phyloP scores from a whole-genome alignment of 257 asterid genomes.

The Fraxinus cuspidata region DNA sequence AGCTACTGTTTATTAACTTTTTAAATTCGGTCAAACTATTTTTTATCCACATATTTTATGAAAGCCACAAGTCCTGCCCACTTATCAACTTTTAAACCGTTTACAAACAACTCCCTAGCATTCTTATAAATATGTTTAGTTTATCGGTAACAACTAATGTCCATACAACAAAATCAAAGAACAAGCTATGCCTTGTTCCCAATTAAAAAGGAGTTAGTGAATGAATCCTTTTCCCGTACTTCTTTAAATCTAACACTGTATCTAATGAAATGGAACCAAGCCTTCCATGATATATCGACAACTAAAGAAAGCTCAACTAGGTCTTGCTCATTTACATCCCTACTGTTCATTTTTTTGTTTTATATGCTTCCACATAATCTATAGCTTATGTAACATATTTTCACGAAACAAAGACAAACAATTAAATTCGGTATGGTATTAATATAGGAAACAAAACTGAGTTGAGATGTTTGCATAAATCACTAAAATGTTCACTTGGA shows the following conservation, averaged over 20 bases:
- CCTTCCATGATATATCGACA: background rate
- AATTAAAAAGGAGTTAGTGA: background rate
- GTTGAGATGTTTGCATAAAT: background rate
- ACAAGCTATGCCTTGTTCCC: background rate
- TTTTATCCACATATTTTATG: too few relatives aligned
- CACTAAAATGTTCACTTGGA: background rate
- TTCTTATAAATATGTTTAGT: too few relatives aligned
- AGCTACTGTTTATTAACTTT: too few relatives aligned
- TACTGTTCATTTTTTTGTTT: background rate
- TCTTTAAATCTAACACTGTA: background rate
- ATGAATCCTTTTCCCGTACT: background rate
- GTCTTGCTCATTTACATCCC: background rate
- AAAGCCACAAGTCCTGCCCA: too few relatives aligned
- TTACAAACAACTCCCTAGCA: too few relatives aligned
- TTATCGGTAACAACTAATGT: background rate
- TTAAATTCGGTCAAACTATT: too few relatives aligned
- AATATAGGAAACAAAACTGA: background rate
- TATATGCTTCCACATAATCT: background rate
- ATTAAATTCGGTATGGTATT: background rate
- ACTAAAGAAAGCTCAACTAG: background rate
- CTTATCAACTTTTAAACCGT: too few relatives aligned
- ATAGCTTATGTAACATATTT: background rate
- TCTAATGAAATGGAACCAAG: background rate
- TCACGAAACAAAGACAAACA: background rate
- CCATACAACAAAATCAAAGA: background rate